A percentile compares a stretch with the other conserved stretches of the same genome.
Evolutionary conservation across 2,329 filamentous ascomycete genomes (phyloP).

Genomic region (Penicillium sp.): DNA sequence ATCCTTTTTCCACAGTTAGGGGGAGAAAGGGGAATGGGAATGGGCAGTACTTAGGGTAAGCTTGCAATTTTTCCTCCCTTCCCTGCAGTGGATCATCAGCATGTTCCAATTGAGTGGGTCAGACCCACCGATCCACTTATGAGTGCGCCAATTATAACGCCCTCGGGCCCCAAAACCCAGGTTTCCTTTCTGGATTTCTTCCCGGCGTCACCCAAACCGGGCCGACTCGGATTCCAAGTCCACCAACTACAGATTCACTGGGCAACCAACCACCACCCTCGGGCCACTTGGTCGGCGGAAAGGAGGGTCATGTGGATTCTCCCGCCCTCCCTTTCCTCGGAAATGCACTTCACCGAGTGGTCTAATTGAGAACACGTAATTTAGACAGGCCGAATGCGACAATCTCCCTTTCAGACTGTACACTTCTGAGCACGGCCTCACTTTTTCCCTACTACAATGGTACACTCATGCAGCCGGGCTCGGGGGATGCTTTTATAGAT

Average conservation of each 20-base stretch:
- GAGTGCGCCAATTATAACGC: constrained; percentile 13
- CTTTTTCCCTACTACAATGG: not conserved
- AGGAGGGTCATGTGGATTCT: constrained; percentile 14
- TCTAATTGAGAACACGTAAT: constrained; percentile 22
- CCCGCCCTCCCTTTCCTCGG: constrained; percentile 17
- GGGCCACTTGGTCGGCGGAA: constrained; percentile 11
- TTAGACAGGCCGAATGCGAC: constrained; percentile 9
- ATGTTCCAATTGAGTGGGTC: constrained; percentile 19
- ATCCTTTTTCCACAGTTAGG: not conserved
- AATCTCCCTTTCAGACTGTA: not conserved
- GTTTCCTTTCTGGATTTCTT: constrained; percentile 16
- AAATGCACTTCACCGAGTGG: constrained; percentile 22
- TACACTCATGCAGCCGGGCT: not conserved
- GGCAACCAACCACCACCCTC: constrained; percentile 13
- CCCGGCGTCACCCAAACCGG: constrained; percentile 25
- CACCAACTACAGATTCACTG: constrained; percentile 23
- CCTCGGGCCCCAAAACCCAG: constrained; percentile 5
- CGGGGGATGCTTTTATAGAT: not conserved
- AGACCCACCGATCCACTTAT: constrained; percentile 6
- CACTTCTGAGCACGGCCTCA: not conserved
- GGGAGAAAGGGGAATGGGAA: not conserved
- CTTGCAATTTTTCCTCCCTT: constrained; percentile 2
- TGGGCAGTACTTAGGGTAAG: not conserved
- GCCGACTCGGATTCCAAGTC: constrained; percentile 27
- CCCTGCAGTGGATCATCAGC: constrained; percentile 24